Percentiles rank a stretch among this genome's conserved stretches.
phyloP scores from a whole-genome alignment of 2,329 filamentous ascomycete genomes.

The Pestalotiopsis sp. region DNA sequence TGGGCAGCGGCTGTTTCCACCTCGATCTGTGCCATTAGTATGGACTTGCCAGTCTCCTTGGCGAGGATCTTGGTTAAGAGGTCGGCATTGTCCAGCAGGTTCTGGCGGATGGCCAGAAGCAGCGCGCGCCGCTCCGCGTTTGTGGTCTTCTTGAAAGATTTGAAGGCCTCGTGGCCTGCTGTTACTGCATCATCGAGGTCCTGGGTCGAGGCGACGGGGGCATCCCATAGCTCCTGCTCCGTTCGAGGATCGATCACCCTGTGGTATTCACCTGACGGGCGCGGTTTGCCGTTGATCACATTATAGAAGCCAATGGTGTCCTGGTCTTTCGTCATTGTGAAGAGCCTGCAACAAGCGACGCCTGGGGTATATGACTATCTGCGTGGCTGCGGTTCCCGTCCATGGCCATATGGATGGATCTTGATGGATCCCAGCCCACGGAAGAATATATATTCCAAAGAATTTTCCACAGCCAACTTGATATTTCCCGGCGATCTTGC shows the following conservation, averaged over 20 bases:
- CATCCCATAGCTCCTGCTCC: constrained; percentile 3
- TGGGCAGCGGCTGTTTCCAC: not conserved
- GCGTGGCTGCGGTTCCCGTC: not conserved
- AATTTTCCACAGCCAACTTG: too few species aligned
- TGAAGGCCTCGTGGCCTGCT: not conserved
- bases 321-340: not conserved
- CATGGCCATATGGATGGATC: not conserved
- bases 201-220: not conserved
- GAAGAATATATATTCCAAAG: too few species aligned
- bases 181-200: constrained; percentile 2
- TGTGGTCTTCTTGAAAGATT: not conserved
- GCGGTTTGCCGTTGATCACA: constrained; percentile 45
- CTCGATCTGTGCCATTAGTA: not conserved
- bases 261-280: constrained; percentile 33
- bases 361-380: not conserved
- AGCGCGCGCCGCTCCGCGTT: constrained; percentile 10
- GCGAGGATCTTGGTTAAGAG: too few species aligned
- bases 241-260: constrained; percentile 33
- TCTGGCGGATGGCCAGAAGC: constrained; percentile 21
- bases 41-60: too few species aligned
- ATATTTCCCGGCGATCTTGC: too few species aligned
- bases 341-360: not conserved
- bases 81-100: constrained; percentile 23
- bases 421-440: not conserved
- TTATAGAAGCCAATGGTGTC: constrained; percentile 40